These are phyloP conservation scores for Lumnitzera racemosa DNA, from an alignment of 345 rosid species.

Conservation along the genomic window DNA sequence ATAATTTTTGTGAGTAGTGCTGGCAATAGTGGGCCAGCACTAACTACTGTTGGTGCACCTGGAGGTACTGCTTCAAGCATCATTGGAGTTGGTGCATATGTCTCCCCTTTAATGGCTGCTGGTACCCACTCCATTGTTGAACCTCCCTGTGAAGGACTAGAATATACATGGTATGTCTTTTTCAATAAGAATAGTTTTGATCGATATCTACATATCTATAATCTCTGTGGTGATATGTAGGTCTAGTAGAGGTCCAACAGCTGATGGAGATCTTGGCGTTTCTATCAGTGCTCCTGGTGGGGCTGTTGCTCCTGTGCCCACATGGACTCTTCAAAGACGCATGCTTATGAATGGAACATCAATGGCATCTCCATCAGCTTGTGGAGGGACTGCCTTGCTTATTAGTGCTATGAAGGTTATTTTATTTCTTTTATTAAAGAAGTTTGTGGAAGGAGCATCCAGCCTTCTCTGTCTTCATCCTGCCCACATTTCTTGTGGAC, in stretches of 20 bases:
- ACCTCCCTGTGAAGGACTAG: slow-evolving; percentile 88
- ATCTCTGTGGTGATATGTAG: slow-evolving; percentile 34
- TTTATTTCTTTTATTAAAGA: not conserved
- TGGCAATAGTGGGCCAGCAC: slow-evolving; percentile 97
- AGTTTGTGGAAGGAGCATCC: too few species aligned
- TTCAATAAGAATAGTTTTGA: too few species aligned
- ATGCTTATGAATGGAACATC: slow-evolving; percentile 99
- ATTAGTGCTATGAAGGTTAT: slow-evolving; percentile 94
- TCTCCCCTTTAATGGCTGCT: slow-evolving; percentile 99
- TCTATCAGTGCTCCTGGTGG: slow-evolving; percentile 98
- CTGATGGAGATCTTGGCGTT: slow-evolving; percentile 98
- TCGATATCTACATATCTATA: not conserved
- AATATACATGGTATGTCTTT: slow-evolving; percentile 70
- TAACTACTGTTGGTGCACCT: slow-evolving; percentile 97
- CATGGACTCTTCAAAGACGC: slow-evolving; percentile 96
- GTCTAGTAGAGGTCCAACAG: slow-evolving; percentile 98
- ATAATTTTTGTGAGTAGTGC: slow-evolving; percentile 92
- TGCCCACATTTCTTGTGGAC: too few species aligned
- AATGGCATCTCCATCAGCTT: slow-evolving; percentile 99
- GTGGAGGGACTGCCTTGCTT: slow-evolving; percentile 92
- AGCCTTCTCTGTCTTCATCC: too few species aligned
- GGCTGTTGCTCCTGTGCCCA: slow-evolving; percentile 98
- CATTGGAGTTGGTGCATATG: slow-evolving; percentile 96
- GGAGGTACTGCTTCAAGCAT: slow-evolving; percentile 96
- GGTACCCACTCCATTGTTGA: slow-evolving; percentile 89